phyloP scores from a whole-genome alignment of 495 filamentous ascomycete species.

The Penicillium parvum region DNA sequence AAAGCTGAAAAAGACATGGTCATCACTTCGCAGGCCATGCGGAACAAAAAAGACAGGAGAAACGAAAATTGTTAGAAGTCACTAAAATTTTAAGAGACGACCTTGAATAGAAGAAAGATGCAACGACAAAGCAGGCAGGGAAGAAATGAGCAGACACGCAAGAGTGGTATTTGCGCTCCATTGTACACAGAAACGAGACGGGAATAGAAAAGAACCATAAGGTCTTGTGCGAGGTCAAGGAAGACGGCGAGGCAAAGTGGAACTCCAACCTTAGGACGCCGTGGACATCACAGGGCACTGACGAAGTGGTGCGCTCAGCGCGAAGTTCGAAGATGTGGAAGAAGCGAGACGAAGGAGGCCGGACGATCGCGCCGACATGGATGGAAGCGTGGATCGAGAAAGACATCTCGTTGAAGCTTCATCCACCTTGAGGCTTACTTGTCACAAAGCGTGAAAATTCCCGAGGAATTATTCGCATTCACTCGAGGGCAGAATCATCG shows the following conservation, averaged over 20 bases:
- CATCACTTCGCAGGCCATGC: conserved; percentile 22
- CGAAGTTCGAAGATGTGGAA: not conserved
- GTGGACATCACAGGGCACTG: not conserved
- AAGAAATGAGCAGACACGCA: conserved; percentile 23
- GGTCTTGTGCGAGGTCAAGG: not conserved
- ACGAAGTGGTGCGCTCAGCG: not conserved
- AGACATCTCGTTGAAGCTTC: too few relatives aligned
- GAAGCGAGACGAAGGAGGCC: not conserved
- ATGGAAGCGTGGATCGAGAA: too few relatives aligned
- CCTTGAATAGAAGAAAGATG: conserved; percentile 14
- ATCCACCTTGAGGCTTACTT: too few relatives aligned
- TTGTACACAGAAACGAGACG: conserved; percentile 33
- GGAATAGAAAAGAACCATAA: conserved; percentile 4
- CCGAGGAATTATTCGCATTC: too few relatives aligned
- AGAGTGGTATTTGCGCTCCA: conserved; percentile 49
- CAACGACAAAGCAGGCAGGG: conserved; percentile 18
- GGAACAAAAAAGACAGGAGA: conserved; percentile 15
- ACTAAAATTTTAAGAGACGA: conserved; percentile 24
- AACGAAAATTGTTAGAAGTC: conserved; percentile 20
- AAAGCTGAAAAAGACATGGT: conserved; percentile 13
- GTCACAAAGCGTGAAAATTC: too few relatives aligned
- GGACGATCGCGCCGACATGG: too few relatives aligned
- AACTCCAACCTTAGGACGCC: not conserved
- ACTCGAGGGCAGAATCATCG: too few relatives aligned
- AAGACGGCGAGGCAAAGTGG: conserved; percentile 1